phyloP scores from a whole-genome alignment of 2,329 filamentous ascomycete genomes.

The Stachybotrys echinatus region DNA sequence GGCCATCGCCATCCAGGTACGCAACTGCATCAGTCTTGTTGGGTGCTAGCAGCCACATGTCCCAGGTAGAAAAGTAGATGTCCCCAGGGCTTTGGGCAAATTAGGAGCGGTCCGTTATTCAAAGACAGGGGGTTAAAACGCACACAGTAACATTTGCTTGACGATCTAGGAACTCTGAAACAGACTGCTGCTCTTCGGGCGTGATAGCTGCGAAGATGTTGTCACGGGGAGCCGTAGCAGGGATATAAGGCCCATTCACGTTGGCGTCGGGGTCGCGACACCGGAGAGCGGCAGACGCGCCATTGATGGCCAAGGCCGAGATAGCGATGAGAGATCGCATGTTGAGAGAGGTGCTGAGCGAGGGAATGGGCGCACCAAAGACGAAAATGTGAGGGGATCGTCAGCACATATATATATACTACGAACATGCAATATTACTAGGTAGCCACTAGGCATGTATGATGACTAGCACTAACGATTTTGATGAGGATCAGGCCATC shows the following conservation, averaged over 20 bases:
- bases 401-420: no score
- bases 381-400: no score
- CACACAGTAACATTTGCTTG: not conserved
- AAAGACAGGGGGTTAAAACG: not conserved
- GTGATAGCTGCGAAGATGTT: not conserved
- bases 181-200: not conserved
- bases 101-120: not conserved
- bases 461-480: no score
- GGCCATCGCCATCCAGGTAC: constrained; percentile 32
- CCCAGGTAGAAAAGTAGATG: not conserved
- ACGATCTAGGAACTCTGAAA: not conserved
- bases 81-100: not conserved
- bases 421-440: no score
- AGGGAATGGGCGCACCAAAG: no score
- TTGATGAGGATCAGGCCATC: no score
- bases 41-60: constrained; percentile 13
- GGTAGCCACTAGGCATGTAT: no score
- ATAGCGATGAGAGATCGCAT: not conserved
- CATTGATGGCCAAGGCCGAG: not conserved
- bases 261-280: not conserved
- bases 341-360: no score
- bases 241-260: not conserved
- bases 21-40: constrained; percentile 42
- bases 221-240: not conserved
- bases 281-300: not conserved